Evolutionary conservation across 768 basidiomycete genomes (phyloP).

Genomic region (Mycena vitilis): DNA sequence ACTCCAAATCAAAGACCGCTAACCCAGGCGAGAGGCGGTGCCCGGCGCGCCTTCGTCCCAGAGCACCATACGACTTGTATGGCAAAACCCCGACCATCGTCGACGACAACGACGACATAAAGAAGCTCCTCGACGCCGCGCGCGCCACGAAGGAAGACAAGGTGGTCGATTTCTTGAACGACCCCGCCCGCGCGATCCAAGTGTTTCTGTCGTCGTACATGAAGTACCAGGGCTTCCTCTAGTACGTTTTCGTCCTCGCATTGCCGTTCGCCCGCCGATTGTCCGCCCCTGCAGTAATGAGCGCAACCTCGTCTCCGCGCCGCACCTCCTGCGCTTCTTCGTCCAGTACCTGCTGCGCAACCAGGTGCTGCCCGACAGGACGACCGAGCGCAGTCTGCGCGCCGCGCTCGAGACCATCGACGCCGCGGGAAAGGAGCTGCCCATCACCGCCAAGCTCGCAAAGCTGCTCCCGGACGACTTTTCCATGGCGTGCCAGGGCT

Average conservation of each 20-base stretch:
- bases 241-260: conserved; percentile 53
- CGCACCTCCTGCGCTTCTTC: conserved; percentile 58
- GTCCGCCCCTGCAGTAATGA: conserved; percentile 49
- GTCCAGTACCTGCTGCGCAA: conserved; percentile 59
- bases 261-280: neutral
- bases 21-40: conserved; percentile 34
- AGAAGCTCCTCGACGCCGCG: conserved; percentile 49
- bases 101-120: conserved; percentile 51
- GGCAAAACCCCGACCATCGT: conserved; percentile 48
- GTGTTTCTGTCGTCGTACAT: conserved; percentile 81
- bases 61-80: conserved; percentile 54
- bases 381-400: conserved; percentile 12
- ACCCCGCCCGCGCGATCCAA: conserved; percentile 68
- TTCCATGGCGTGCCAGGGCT: conserved; percentile 4
- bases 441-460: conserved; percentile 14
- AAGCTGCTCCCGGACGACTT: conserved; percentile 24
- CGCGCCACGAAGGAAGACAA: conserved; percentile 55
- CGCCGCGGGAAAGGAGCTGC: conserved; percentile 12
- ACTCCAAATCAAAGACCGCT: conserved; percentile 25
- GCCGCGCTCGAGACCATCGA: conserved; percentile 19
- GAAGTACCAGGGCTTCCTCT: conserved; percentile 74
- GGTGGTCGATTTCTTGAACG: conserved; percentile 65
- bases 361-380: conserved; percentile 49
- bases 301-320: conserved; percentile 51
- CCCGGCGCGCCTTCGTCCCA: conserved; percentile 43